Evolutionary conservation across 2,329 filamentous ascomycete genomes (phyloP).

Genomic region (Ascochyta pisi): DNA sequence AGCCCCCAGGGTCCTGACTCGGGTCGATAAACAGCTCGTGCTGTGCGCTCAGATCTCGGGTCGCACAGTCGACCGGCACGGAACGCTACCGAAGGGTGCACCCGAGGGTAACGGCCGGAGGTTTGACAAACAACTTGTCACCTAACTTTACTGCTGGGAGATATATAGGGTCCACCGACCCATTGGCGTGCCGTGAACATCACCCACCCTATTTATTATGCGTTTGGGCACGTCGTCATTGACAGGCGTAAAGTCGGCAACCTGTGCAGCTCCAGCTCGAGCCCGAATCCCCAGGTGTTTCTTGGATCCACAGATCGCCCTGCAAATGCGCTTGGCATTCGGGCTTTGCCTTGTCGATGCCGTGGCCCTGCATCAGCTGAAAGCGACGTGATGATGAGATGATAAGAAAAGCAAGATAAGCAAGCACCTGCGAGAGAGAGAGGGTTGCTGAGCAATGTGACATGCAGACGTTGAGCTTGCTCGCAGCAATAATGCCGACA

Average conservation of each 20-base stretch:
- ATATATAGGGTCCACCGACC: slow-evolving; percentile 3
- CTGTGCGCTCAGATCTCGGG: slow-evolving; percentile 33
- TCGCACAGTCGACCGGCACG: slow-evolving; percentile 31
- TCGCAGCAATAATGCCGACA: not conserved
- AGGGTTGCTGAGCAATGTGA: not conserved
- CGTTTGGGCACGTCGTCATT: not conserved
- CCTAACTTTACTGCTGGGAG: slow-evolving; percentile 6
- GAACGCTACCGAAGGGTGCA: slow-evolving; percentile 32
- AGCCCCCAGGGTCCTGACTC: slow-evolving; percentile 22
- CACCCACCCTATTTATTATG: not conserved
- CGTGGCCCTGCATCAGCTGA: slow-evolving; percentile 8
- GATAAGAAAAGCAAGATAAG: slow-evolving; percentile 7
- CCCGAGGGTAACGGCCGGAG: slow-evolving; percentile 20
- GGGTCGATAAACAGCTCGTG: slow-evolving; percentile 26
- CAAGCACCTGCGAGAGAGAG: not conserved
- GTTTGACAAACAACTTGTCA: slow-evolving; percentile 19
- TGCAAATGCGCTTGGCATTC: slow-evolving; percentile 13
- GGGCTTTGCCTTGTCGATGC: slow-evolving; percentile 8
- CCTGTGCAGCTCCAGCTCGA: slow-evolving; percentile 2
- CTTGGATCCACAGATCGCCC: slow-evolving; percentile 22
- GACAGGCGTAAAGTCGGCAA: slow-evolving; percentile 15
- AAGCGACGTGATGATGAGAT: not conserved
- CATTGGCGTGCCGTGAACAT: not conserved
- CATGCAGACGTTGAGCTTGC: not conserved
- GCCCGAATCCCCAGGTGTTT: slow-evolving; percentile 11